These are phyloP conservation scores for Fusarium sp. DNA, from an alignment of 2,329 filamentous ascomycete species.

Conservation along the genomic window DNA sequence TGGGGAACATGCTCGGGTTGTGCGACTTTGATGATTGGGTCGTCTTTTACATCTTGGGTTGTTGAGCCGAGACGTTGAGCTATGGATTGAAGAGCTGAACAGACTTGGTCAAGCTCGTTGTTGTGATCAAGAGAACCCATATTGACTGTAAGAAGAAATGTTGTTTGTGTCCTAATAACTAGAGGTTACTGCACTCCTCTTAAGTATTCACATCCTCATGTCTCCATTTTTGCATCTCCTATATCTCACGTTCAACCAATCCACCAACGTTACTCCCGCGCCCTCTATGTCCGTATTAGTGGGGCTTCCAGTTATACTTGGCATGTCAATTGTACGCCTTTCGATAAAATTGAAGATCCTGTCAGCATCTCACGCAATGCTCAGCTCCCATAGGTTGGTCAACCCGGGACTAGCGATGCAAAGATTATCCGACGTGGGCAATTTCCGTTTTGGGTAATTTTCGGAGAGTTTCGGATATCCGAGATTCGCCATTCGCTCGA, in stretches of 20 bases:
- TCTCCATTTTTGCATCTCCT: background rate
- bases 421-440: background rate
- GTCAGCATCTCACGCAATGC: background rate
- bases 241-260: background rate
- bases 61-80: conserved; percentile 6
- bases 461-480: conserved; percentile 1
- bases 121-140: conserved; percentile 9
- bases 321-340: conserved; percentile 16
- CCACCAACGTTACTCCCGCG: background rate
- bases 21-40: conserved; percentile 33
- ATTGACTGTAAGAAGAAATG: too few relatives aligned
- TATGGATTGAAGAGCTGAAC: conserved; percentile 18
- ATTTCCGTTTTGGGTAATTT: conserved; percentile 7
- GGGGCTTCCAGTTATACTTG: background rate
- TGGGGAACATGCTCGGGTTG: conserved; percentile 23
- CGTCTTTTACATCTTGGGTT: conserved; percentile 17
- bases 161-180: background rate
- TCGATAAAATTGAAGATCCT: background rate
- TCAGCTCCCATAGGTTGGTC: conserved; percentile 9
- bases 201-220: background rate
- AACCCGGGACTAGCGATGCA: conserved; percentile 2
- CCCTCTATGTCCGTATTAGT: conserved; percentile 5
- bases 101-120: conserved; percentile 20
- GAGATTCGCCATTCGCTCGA: background rate
- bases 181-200: background rate